A percentile compares a stretch with the other conserved stretches of the same genome.
phyloP scores from a whole-genome alignment of 768 basidiomycete species.

The Pleurotus tuoliensis region DNA sequence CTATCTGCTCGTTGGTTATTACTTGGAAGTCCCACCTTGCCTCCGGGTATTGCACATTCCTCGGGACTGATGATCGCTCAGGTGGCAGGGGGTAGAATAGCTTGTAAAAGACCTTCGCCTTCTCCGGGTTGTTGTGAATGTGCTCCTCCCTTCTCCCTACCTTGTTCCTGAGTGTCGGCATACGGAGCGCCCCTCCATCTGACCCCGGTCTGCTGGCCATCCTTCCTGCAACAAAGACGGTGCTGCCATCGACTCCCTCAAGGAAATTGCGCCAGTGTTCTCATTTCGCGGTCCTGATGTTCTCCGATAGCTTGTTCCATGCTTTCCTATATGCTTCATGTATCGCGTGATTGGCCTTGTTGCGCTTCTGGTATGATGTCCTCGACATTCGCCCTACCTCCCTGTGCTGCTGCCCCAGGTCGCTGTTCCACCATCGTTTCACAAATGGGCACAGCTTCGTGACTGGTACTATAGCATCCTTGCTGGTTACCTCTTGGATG shows the following conservation, averaged over 20 bases:
- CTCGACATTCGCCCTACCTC: neutral
- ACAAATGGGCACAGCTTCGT: conserved; percentile 11
- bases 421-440: conserved; percentile 18
- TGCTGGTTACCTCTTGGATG: conserved; percentile 10
- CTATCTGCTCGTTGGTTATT: conserved; percentile 8
- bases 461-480: neutral
- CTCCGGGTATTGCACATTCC: conserved; percentile 6
- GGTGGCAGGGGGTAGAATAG: conserved; percentile 16
- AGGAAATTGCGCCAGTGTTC: conserved; percentile 15
- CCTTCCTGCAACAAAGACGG: conserved; percentile 12
- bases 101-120: neutral
- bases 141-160: neutral
- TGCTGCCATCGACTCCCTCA: neutral
- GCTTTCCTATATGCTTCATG: neutral
- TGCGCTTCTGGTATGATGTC: neutral
- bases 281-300: conserved; percentile 3
- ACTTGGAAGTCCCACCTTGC: neutral
- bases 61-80: conserved; percentile 1
- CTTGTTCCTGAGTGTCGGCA: conserved; percentile 8
- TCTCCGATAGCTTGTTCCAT: conserved; percentile 1
- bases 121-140: conserved; percentile 3
- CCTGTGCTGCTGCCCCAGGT: conserved; percentile 4
- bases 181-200: conserved; percentile 6
- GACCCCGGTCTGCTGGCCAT: conserved; percentile 8
- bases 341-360: neutral